A percentile compares a stretch with the other conserved stretches of the same genome.
Conservation (phyloP, 116 monocot genomes). For the Papilionanthe hybrid region DNA sequence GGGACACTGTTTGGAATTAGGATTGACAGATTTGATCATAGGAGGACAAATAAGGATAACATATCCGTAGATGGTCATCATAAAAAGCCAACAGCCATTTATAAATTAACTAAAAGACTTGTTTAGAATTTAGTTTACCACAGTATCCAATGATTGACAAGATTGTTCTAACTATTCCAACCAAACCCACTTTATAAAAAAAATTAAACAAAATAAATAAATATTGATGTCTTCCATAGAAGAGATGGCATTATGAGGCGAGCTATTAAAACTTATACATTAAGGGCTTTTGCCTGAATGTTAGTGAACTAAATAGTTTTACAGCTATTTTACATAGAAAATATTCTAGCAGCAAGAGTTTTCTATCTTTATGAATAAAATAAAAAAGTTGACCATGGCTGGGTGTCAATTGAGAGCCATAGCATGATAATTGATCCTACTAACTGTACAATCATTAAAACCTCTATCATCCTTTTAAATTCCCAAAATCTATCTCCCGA, state of each 20-base stretch:
- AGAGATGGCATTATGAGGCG: background rate
- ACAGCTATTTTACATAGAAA: background rate
- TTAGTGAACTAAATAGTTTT: background rate
- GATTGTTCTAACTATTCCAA: background rate
- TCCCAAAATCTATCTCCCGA: background rate
- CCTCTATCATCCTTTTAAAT: background rate
- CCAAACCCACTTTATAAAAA: background rate
- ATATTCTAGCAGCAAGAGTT: background rate
- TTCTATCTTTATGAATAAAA: background rate
- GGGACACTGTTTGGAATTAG: background rate
- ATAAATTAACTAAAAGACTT: background rate
- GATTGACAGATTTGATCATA: background rate
- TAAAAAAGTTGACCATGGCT: background rate
- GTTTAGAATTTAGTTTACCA: background rate
- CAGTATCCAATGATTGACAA: background rate
- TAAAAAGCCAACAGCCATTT: background rate
- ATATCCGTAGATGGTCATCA: background rate
- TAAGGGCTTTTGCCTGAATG: background rate
- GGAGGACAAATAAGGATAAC: background rate
- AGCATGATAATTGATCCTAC: background rate
- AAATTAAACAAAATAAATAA: no score
- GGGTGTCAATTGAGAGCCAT: background rate
- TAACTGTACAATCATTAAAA: background rate
- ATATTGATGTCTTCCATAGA: background rate
- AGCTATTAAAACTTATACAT: background rate